These are phyloP conservation scores for Termitomyces eurrhizus DNA, from an alignment of 768 basidiomycete genomes.

Conservation along the genomic window DNA sequence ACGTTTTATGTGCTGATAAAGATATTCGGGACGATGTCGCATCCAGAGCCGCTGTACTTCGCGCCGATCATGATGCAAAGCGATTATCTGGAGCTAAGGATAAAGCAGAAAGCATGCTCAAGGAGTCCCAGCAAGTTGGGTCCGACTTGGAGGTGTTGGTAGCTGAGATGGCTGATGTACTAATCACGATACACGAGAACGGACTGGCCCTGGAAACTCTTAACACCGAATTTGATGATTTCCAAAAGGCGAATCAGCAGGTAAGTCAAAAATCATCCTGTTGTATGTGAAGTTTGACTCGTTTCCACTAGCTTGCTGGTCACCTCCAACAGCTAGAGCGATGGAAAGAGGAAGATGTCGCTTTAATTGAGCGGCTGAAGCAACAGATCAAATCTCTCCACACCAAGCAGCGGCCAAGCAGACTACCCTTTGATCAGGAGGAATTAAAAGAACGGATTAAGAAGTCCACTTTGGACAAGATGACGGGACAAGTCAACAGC, in stretches of 20 bases:
- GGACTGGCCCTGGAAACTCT: constrained; percentile 1
- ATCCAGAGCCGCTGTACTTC: background rate
- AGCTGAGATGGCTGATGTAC: background rate
- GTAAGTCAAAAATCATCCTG: background rate
- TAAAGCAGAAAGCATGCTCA: background rate
- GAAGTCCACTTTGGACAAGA: constrained; percentile 11
- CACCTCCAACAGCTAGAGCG: constrained; percentile 14
- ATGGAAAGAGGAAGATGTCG: constrained; percentile 19
- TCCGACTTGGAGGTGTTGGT: constrained; percentile 4
- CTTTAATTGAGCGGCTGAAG: constrained; percentile 21
- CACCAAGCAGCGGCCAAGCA: constrained; percentile 11
- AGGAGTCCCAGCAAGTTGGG: constrained; percentile 5
- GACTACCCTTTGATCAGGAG: constrained; percentile 15
- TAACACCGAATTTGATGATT: constrained; percentile 2
- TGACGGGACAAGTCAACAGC: constrained; percentile 21
- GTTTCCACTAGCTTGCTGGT: constrained; percentile 1
- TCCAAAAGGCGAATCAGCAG: constrained; percentile 1
- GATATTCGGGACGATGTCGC: constrained; percentile 7
- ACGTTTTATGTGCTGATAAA: constrained; percentile 6
- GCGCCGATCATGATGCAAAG: constrained; percentile 3
- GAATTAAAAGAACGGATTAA: constrained; percentile 18
- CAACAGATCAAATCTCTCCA: constrained; percentile 22
- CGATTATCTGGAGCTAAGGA: background rate
- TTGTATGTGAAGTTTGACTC: background rate
- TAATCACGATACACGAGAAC: background rate